A percentile compares a stretch with the other conserved stretches of the same genome.
Evolutionary conservation across 768 basidiomycete species (phyloP).

Genomic region (Suillus discolor): DNA sequence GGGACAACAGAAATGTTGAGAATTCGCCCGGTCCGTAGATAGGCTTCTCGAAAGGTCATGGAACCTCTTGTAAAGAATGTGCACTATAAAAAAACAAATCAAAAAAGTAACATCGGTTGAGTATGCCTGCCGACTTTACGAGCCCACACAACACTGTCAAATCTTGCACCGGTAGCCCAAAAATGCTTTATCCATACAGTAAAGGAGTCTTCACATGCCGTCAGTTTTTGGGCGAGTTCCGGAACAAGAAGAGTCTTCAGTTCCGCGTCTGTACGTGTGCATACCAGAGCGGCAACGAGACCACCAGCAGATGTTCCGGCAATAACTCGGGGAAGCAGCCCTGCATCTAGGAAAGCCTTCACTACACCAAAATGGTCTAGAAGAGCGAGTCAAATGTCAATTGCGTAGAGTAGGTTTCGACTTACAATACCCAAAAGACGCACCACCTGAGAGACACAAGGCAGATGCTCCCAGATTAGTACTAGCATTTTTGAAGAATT

Average conservation of each 20-base stretch:
- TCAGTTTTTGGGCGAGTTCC: slow-evolving; percentile 79
- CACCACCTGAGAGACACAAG: slow-evolving; percentile 94
- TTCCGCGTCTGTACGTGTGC: slow-evolving; percentile 89
- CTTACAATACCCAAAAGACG: slow-evolving; percentile 91
- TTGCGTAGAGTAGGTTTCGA: slow-evolving; percentile 1
- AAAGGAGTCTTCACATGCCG: slow-evolving; percentile 80
- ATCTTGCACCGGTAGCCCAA: slow-evolving; percentile 89
- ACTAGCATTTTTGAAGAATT: slow-evolving; percentile 88
- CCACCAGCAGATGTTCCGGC: slow-evolving; percentile 96
- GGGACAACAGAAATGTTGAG: slow-evolving; percentile 94
- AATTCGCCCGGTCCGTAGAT: slow-evolving; percentile 88
- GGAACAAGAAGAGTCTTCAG: slow-evolving; percentile 77
- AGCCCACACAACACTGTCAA: slow-evolving; percentile 90
- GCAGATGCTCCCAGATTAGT: slow-evolving; percentile 92
- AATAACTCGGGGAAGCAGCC: slow-evolving; percentile 86
- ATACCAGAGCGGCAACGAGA: slow-evolving; percentile 72
- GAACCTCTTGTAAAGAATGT: slow-evolving; percentile 92
- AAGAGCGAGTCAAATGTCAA: slow-evolving; percentile 7
- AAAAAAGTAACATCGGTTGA: not conserved
- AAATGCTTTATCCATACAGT: slow-evolving; percentile 71
- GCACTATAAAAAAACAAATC: slow-evolving; percentile 45
- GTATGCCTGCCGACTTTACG: slow-evolving; percentile 59
- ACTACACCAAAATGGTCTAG: slow-evolving; percentile 89
- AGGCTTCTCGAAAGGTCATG: slow-evolving; percentile 95
- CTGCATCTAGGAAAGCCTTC: slow-evolving; percentile 87